Conservation (phyloP, 768 basidiomycete genomes). For the Punctularia strigosozonata region DNA sequence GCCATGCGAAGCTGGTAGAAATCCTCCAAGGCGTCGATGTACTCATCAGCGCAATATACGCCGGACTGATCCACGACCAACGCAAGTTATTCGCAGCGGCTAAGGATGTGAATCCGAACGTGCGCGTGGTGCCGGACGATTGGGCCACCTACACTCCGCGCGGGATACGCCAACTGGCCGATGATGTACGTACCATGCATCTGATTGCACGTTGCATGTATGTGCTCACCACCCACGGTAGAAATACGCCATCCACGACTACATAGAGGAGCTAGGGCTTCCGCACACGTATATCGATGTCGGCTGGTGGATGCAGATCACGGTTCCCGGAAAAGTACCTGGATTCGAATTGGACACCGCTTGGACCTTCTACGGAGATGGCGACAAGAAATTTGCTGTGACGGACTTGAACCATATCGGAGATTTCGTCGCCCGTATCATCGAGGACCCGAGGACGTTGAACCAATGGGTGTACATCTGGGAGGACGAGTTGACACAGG, state of each 20-base stretch:
- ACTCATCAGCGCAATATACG: conserved; percentile 7
- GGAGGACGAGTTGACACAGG: conserved; percentile 15
- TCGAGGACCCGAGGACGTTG: conserved; percentile 19
- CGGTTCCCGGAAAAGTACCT: conserved; percentile 2
- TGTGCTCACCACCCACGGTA: conserved; percentile 1
- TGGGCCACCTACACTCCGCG: conserved; percentile 8
- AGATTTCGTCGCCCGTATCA: conserved; percentile 17
- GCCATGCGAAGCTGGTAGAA: conserved; percentile 7
- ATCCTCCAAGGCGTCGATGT: conserved; percentile 9
- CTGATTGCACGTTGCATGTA: background rate
- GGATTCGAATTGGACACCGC: background rate
- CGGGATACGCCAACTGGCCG: conserved; percentile 7
- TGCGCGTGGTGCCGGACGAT: conserved; percentile 15
- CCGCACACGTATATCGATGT: conserved; percentile 21
- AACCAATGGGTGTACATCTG: conserved; percentile 18
- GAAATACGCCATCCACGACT: conserved; percentile 18
- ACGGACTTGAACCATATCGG: conserved; percentile 17
- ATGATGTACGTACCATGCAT: conserved; percentile 2
- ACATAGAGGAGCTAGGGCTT: conserved; percentile 12
- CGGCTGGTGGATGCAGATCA: conserved; percentile 20
- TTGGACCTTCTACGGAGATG: conserved; percentile 9
- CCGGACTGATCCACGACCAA: conserved; percentile 5
- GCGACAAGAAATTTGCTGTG: conserved; percentile 11
- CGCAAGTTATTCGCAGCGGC: conserved; percentile 10
- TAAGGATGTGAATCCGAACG: conserved; percentile 12